A percentile compares a stretch with the other conserved stretches of the same genome.
Evolutionary conservation across 495 filamentous ascomycete species (phyloP).

Genomic region (Aspergillus ellipticus): DNA sequence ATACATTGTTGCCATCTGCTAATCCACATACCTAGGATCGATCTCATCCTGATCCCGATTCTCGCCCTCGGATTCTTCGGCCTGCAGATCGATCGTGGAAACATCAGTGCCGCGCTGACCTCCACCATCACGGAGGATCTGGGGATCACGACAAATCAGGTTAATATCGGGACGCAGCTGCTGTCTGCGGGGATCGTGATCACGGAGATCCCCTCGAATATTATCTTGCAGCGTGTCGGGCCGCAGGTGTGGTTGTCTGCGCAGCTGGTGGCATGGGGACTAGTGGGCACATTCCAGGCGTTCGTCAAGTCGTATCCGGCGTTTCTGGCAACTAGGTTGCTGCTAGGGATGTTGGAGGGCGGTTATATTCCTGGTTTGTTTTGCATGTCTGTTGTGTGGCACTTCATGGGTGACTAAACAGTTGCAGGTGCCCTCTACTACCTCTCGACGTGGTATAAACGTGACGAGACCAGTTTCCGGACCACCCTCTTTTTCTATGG

Average conservation of each 20-base stretch:
- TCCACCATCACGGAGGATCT: slow-evolving; percentile 50
- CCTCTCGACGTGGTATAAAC: slow-evolving; percentile 58
- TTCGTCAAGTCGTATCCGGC: slow-evolving; percentile 51
- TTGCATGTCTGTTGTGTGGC: not conserved
- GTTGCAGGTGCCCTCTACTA: slow-evolving; percentile 52
- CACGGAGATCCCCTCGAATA: slow-evolving; percentile 55
- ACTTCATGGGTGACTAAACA: no score
- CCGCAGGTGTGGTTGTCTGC: slow-evolving; percentile 51
- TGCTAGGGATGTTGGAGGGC: slow-evolving; percentile 55
- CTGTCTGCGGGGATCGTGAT: slow-evolving; percentile 55
- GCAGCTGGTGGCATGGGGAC: slow-evolving; percentile 57
- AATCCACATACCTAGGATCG: slow-evolving; percentile 33
- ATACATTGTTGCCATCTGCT: not conserved
- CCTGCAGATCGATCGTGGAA: slow-evolving; percentile 53
- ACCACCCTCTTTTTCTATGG: slow-evolving; percentile 56
- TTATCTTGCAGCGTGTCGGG: slow-evolving; percentile 52
- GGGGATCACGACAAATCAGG: slow-evolving; percentile 52
- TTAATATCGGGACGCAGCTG: slow-evolving; percentile 55
- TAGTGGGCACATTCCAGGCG: slow-evolving; percentile 56
- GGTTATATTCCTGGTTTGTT: slow-evolving; percentile 54
- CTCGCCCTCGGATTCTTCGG: slow-evolving; percentile 56
- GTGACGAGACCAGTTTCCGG: slow-evolving; percentile 51
- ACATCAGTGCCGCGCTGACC: slow-evolving; percentile 49
- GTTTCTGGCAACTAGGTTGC: slow-evolving; percentile 49
- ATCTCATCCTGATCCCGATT: slow-evolving; percentile 49